These are phyloP conservation scores for Aspergillus cavernicola DNA, from an alignment of 495 filamentous ascomycete genomes.

Conservation along the genomic window DNA sequence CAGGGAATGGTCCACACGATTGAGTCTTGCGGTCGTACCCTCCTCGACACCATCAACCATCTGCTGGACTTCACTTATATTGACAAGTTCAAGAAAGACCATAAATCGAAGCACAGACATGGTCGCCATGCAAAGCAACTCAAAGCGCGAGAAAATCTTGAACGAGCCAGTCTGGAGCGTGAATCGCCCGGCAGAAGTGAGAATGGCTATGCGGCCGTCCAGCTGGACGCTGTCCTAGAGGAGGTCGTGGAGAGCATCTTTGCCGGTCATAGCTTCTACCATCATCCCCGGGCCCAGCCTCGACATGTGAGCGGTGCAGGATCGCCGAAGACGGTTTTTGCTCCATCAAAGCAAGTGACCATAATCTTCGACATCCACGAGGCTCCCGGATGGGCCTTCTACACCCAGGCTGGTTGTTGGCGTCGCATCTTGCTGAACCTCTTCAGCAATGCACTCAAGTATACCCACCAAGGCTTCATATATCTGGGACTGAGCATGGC, in stretches of 20 bases:
- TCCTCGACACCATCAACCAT: slow-evolving; percentile 69
- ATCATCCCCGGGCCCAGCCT: slow-evolving; percentile 16
- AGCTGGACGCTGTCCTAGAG: slow-evolving; percentile 50
- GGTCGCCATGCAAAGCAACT: background rate
- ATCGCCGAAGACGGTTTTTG: background rate
- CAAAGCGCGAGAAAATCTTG: background rate
- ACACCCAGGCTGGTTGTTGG: background rate
- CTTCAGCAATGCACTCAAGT: slow-evolving; percentile 3
- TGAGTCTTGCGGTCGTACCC: slow-evolving; percentile 60
- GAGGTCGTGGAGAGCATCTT: slow-evolving; percentile 59
- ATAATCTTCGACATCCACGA: slow-evolving; percentile 56
- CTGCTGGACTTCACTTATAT: slow-evolving; percentile 51
- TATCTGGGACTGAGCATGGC: background rate
- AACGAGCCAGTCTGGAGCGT: background rate
- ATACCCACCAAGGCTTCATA: background rate
- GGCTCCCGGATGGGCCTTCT: background rate
- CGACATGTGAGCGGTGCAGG: slow-evolving; percentile 10
- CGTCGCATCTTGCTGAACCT: background rate
- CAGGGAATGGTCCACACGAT: slow-evolving; percentile 60
- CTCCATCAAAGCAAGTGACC: slow-evolving; percentile 24
- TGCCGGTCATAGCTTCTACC: slow-evolving; percentile 42
- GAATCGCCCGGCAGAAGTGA: background rate
- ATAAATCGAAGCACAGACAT: background rate
- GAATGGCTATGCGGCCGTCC: slow-evolving; percentile 8
- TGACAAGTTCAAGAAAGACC: slow-evolving; percentile 17